phyloP scores from a whole-genome alignment of 139 green algal genomes.

The Ulvella scutata region DNA sequence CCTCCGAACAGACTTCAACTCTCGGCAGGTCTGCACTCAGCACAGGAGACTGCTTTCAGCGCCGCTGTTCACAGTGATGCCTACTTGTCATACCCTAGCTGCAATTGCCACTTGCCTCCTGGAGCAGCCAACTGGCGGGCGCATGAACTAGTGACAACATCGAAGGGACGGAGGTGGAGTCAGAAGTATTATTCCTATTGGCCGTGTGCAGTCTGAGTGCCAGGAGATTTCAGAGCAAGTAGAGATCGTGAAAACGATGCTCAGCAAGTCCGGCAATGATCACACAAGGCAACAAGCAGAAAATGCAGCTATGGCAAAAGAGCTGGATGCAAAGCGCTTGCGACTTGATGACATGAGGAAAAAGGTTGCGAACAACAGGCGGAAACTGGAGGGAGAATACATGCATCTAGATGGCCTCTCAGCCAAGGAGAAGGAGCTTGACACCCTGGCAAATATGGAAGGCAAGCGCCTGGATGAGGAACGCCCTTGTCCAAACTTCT shows the following conservation, averaged over 20 bases:
- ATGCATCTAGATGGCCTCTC: constrained; percentile 36
- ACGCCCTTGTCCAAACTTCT: neutral
- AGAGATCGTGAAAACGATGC: constrained; percentile 32
- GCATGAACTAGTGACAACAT: too few relatives aligned
- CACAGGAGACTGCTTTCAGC: too few relatives aligned
- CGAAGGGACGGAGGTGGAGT: too few relatives aligned
- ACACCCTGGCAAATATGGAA: constrained; percentile 22
- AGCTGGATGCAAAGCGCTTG: constrained; percentile 25
- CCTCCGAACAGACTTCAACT: neutral
- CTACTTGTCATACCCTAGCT: neutral
- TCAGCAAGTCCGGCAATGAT: constrained; percentile 38
- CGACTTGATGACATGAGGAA: constrained; percentile 17
- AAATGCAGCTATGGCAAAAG: constrained; percentile 15
- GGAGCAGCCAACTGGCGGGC: too few relatives aligned
- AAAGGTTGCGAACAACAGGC: constrained; percentile 20
- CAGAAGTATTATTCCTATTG: too few relatives aligned
- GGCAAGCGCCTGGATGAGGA: constrained; percentile 21
- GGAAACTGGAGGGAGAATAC: constrained; percentile 43
- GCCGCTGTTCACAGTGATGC: neutral
- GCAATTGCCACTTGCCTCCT: neutral
- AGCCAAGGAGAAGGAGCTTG: constrained; percentile 31
- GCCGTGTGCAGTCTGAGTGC: neutral
- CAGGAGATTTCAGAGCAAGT: constrained; percentile 12
- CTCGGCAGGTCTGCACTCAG: neutral
- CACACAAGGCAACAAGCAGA: constrained; percentile 14